Percentiles rank a stretch among this genome's conserved stretches.
These are phyloP conservation scores for Zelopaecilomyces penicillatus DNA, from an alignment of 2,329 filamentous ascomycete genomes.

Conservation along the genomic window DNA sequence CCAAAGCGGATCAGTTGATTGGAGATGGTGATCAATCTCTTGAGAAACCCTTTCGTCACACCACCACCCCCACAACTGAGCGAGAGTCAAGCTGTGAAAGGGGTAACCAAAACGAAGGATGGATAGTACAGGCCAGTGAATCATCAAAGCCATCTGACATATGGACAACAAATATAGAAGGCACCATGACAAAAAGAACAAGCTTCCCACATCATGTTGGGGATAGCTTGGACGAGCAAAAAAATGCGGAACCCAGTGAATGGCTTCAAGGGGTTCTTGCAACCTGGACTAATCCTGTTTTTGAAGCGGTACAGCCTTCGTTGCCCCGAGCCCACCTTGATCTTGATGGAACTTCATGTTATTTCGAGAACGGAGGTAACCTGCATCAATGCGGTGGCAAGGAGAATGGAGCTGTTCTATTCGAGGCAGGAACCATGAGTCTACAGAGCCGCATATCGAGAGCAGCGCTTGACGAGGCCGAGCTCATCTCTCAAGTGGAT, in stretches of 20 bases:
- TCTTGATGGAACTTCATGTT: not conserved
- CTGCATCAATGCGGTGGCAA: conserved; percentile 5
- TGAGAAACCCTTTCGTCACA: conserved; percentile 37
- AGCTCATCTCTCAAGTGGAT: conserved; percentile 76
- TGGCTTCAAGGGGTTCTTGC: conserved; percentile 56
- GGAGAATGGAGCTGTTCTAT: conserved; percentile 14
- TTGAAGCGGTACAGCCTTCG: conserved; percentile 39
- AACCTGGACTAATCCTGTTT: conserved; percentile 70
- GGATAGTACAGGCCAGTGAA: not conserved
- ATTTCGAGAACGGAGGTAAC: not conserved
- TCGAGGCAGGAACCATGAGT: conserved; percentile 20
- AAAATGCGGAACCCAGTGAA: conserved; percentile 16
- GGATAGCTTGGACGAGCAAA: not conserved
- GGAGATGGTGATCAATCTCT: conserved; percentile 33
- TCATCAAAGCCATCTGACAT: not conserved
- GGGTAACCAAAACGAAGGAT: not conserved
- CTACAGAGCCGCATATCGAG: conserved; percentile 50
- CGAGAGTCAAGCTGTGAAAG: not conserved
- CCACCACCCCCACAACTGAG: not conserved
- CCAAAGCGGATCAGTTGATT: conserved; percentile 22
- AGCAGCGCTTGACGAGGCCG: conserved; percentile 47
- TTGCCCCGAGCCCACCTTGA: conserved; percentile 35
- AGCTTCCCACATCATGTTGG: too few species aligned
- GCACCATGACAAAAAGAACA: not conserved
- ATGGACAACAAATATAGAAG: not conserved